These are phyloP conservation scores for Amphirosellinia nigrospora DNA, from an alignment of 495 filamentous ascomycete species.

Conservation along the genomic window DNA sequence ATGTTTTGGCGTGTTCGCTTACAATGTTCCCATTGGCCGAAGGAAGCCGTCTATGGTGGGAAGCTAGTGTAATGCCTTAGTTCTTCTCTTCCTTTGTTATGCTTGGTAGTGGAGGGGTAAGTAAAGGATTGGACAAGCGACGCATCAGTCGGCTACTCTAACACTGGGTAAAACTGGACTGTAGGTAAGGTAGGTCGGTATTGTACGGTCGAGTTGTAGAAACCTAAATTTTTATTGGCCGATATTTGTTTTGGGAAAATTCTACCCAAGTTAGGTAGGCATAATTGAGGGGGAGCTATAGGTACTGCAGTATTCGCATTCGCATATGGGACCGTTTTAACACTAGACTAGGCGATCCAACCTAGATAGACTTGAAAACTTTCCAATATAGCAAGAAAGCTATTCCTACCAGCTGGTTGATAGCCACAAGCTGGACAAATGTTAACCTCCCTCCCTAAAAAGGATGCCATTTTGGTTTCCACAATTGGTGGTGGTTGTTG, in stretches of 20 bases:
- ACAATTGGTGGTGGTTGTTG: not conserved
- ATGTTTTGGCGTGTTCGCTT: not conserved
- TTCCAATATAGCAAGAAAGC: not conserved
- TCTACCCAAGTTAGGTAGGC: not conserved
- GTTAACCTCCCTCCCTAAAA: not conserved
- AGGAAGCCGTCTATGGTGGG: not conserved
- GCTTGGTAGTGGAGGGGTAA: constrained; percentile 18
- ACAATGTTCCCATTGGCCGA: constrained; percentile 8
- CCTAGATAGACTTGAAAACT: not conserved
- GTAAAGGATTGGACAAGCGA: constrained; percentile 16
- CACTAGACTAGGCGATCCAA: too few relatives aligned
- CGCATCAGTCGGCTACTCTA: constrained; percentile 4
- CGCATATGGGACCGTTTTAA: not conserved
- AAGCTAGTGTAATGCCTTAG: not conserved
- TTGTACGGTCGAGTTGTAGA: not conserved
- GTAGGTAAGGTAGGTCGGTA: not conserved
- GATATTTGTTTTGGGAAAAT: too few relatives aligned
- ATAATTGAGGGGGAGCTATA: not conserved
- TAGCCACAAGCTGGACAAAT: not conserved
- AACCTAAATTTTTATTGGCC: not conserved
- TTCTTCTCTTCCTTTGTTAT: constrained; percentile 3
- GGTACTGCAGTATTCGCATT: not conserved
- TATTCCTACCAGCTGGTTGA: not conserved
- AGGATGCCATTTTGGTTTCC: not conserved
- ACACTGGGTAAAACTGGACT: constrained; percentile 1